Evolutionary conservation across 805 yeast genomes (phyloP), one percentile per base, ranked within the genome.

Genomic region (Candida nitratophila): DNA sequence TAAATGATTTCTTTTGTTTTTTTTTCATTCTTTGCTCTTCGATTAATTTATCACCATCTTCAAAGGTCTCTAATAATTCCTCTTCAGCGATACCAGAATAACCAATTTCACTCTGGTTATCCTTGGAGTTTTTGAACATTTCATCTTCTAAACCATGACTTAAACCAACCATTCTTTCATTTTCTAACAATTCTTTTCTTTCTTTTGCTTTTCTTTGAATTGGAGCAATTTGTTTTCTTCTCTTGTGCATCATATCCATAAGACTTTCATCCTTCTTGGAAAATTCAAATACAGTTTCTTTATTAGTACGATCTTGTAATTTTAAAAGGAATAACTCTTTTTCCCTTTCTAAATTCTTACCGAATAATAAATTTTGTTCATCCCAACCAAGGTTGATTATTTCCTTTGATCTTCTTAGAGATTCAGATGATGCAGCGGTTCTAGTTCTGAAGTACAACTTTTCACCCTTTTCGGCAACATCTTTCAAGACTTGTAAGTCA

Each of bases 271-370:
- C 86, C 41, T 71, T 74, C 55, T 81, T 78, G 48, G 81, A 77
- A 63, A 89, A 84, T 63, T 93, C 99, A 60, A 93, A 93, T 3
- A 93, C 97, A 0, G 99, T 93, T 60, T 93, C 98, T 55, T 86
- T 83, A 41, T 79, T 70, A 37, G 70, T 62, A 58, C 96, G 73
- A 52, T 86, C 75, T 47, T 79, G 77, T 47, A 93, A 68, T 54
- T 80, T 79, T 5, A 79, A 85, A 50, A 93, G 71, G 55, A 93
- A 82, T 36, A 65, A 73, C 22, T 83, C 72, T 59, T 86, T 86
- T 52, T 85, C 93, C 50, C 72, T 73, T 53, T 86, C 96, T 43
- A 73, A 60, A 56, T 87, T 87, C 27, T 76, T 73, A 20, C 95
- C 95, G 59, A 89, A 86, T 43, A 86, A 61, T 29, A 89, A 65